These are phyloP conservation scores for Ogataea saltuana DNA, from an alignment of 805 yeast species.

Conservation along the genomic window DNA sequence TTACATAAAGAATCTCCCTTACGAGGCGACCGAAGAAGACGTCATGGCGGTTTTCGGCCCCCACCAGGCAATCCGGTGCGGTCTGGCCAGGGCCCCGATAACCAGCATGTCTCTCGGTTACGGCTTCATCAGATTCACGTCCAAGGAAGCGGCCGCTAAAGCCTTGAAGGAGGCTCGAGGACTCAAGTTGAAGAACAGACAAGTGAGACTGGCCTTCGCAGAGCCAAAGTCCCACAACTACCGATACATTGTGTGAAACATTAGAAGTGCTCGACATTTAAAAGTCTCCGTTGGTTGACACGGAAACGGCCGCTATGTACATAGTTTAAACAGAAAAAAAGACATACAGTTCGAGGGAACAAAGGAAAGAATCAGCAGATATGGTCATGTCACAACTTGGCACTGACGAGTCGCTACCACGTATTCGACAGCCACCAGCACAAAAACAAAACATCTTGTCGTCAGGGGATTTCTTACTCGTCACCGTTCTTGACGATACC, in stretches of 20 bases:
- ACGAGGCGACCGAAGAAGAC: constrained; percentile 28
- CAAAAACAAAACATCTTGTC: not conserved
- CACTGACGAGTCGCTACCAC: not conserved
- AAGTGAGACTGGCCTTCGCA: constrained; percentile 36
- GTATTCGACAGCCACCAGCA: not conserved
- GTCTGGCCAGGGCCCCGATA: constrained; percentile 32
- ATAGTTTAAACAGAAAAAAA: constrained; percentile 7
- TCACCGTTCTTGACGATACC: constrained; percentile 75
- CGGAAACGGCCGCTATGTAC: constrained; percentile 15
- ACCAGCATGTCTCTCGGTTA: constrained; percentile 44
- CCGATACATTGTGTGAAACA: constrained; percentile 26
- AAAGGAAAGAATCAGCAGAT: not conserved
- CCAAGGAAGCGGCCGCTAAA: constrained; percentile 40
- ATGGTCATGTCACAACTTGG: not conserved
- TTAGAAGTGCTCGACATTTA: no score
- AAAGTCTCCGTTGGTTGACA: not conserved
- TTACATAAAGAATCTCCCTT: constrained; percentile 31
- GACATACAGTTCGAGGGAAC: constrained; percentile 10
- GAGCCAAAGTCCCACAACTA: constrained; percentile 28
- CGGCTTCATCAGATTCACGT: constrained; percentile 62
- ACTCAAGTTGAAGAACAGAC: constrained; percentile 45
- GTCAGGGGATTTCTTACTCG: constrained; percentile 20
- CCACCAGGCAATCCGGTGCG: constrained; percentile 31
- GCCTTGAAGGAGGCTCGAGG: constrained; percentile 49
- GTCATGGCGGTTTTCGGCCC: constrained; percentile 29